Base-by-base conservation (phyloP, 176 grass and related monocot species). In the Avena atlantica region DNA sequence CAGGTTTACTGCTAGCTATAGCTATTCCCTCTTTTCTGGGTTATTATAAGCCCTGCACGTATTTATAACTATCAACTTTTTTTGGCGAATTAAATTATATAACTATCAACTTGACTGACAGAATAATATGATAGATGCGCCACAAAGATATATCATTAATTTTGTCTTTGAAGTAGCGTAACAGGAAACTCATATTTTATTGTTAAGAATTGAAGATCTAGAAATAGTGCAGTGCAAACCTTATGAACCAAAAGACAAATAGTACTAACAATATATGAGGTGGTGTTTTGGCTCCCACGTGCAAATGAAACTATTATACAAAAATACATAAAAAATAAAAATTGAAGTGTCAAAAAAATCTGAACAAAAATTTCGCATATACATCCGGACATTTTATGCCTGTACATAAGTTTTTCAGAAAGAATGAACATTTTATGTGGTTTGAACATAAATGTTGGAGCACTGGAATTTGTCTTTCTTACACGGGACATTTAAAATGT, bases 1-100 rank as follows among this genome's bases (percentile, higher is more conserved):
- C 88, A 98, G 60, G 60, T 63, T 63, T 25, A 63, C 60, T 61
- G 8, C 27, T 63, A 63, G 21, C 60, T 24, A 12, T 24, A 12
- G 3, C n/a, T 62, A 24, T 3, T 24, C n/a, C 21, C n/a, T 62
- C 57, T 7, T 19, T n/a, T n/a, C 56, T 1, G 0, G 55, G 19
- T 58, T 58, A 58, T 58, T 58, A 58, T 20, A 58, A 20, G 1
- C 6, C 55, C 20, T n/a, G n/a, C 0, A 0, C n/a, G 58, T 61
- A 61, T 61, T 61, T 61, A 61, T 61, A 61, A 9, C n/a, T 61
- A 61, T n/a, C 20, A 61, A 23, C 11, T 61, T 23, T 34, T 34
- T 34, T 34, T 34, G 31, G 31, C 31, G 31, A 34, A 34, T 34
- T 34, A 34, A 61, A 9, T 8, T 61, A 61, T 61, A 61, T 61